A percentile compares a stretch with the other conserved stretches of the same genome.
phyloP scores from a whole-genome alignment of 2,329 filamentous ascomycete species.

The Neofusicoccum ribis region DNA sequence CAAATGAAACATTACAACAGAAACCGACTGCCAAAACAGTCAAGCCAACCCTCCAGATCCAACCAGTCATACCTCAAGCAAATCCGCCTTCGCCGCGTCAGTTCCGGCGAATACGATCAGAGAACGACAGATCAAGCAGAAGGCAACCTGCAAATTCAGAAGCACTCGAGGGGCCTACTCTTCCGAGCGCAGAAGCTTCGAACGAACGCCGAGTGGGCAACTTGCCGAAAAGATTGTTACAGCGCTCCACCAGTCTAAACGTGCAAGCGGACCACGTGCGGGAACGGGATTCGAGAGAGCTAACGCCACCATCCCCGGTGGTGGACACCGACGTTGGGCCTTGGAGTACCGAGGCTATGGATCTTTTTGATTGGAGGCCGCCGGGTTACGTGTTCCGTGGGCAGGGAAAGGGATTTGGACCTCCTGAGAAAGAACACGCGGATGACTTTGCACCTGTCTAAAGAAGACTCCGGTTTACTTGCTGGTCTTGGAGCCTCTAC shows the following conservation, averaged over 20 bases:
- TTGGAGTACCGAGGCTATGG: conserved; percentile 69
- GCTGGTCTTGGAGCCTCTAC: no score
- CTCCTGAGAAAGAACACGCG: background rate
- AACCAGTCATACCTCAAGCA: background rate
- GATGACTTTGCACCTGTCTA: background rate
- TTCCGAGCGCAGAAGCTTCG: background rate
- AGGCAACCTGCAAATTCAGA: background rate
- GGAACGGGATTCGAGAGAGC: conserved; percentile 26
- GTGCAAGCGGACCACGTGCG: background rate
- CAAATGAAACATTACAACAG: background rate
- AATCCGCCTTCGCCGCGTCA: background rate
- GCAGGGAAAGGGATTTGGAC: conserved; percentile 15
- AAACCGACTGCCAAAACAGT: background rate
- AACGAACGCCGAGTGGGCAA: background rate
- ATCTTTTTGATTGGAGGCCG: conserved; percentile 65
- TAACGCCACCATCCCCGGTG: conserved; percentile 45
- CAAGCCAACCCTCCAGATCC: background rate
- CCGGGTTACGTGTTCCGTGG: conserved; percentile 29
- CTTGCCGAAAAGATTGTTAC: background rate
- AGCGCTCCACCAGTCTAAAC: conserved; percentile 2
- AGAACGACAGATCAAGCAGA: background rate
- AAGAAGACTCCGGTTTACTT: background rate
- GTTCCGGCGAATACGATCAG: conserved; percentile 19
- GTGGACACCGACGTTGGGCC: conserved; percentile 59
- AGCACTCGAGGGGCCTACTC: background rate